These are phyloP conservation scores for Rhizopus arrhizus DNA, from an alignment of 371 early-diverging fungal genomes.

Conservation along the genomic window DNA sequence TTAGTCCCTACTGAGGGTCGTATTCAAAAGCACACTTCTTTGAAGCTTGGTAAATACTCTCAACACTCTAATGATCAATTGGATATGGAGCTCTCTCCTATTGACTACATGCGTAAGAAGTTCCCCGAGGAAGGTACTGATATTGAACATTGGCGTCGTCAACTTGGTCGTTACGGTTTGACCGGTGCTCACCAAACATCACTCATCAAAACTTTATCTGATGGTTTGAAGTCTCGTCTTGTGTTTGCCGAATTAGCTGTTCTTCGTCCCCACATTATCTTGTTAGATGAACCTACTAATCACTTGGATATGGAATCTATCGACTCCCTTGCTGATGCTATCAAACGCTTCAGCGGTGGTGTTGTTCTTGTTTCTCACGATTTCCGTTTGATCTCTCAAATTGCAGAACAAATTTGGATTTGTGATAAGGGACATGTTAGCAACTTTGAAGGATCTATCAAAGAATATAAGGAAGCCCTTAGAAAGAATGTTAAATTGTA, in stretches of 20 bases:
- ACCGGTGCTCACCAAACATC: conserved; percentile 92
- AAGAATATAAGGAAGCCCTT: conserved; percentile 86
- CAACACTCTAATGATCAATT: conserved; percentile 97
- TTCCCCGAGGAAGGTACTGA: conserved; percentile 65
- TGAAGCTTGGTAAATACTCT: conserved; percentile 96
- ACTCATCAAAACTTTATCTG: conserved; percentile 85
- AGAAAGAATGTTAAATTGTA: conserved; percentile 76
- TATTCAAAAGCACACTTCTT: conserved; percentile 84
- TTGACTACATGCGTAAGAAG: conserved; percentile 89
- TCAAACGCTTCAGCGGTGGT: conserved; percentile 94
- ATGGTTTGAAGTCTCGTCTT: conserved; percentile 94
- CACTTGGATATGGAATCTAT: conserved; percentile 95
- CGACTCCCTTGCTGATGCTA: conserved; percentile 95
- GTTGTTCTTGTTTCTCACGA: conserved; percentile 99
- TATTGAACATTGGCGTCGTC: conserved; percentile 79
- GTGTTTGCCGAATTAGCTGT: conserved; percentile 95
- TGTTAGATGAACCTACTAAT: conserved; percentile 98
- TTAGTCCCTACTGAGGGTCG: conserved; percentile 85
- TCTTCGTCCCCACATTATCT: conserved; percentile 87
- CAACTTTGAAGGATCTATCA: conserved; percentile 81
- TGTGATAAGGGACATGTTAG: conserved; percentile 85
- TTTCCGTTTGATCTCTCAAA: conserved; percentile 95
- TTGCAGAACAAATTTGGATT: conserved; percentile 95
- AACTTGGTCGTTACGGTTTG: conserved; percentile 93
- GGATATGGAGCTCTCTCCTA: conserved; percentile 81